Conservation (phyloP, 2,329 filamentous ascomycete genomes). For the Colletotrichum tanaceti region DNA sequence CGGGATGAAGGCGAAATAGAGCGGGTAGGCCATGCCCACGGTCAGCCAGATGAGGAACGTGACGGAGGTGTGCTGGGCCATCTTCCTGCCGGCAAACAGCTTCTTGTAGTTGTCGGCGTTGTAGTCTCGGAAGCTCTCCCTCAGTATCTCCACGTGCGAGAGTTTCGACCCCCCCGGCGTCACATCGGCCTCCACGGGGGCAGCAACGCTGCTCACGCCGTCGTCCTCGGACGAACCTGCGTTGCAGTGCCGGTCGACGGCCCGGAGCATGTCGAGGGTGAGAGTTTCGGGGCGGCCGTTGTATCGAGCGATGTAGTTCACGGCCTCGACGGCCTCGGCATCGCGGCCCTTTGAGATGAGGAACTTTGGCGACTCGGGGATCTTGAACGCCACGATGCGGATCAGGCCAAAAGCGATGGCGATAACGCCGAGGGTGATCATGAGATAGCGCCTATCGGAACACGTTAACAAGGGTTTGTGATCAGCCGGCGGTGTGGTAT, state of each 20-base stretch:
- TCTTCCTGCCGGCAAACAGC: slow-evolving; percentile 48
- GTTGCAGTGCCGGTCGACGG: slow-evolving; percentile 22
- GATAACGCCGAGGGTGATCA: slow-evolving; percentile 58
- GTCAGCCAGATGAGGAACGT: slow-evolving; percentile 58
- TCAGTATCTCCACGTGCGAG: slow-evolving; percentile 45
- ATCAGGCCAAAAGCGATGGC: slow-evolving; percentile 57
- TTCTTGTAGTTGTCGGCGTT: slow-evolving; percentile 46
- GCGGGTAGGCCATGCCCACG: slow-evolving; percentile 59
- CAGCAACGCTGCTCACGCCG: slow-evolving; percentile 7
- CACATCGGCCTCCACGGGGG: slow-evolving; percentile 21
- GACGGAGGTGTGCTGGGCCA: slow-evolving; percentile 50
- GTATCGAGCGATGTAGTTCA: slow-evolving; percentile 58
- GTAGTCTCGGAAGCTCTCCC: slow-evolving; percentile 39
- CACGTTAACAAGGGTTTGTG: background rate
- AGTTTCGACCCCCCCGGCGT: slow-evolving; percentile 31
- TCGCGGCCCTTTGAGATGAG: slow-evolving; percentile 58
- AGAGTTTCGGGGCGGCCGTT: slow-evolving; percentile 52
- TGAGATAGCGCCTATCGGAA: slow-evolving; percentile 53
- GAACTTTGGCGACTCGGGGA: slow-evolving; percentile 61
- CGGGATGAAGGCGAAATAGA: slow-evolving; percentile 60
- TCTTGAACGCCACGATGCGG: slow-evolving; percentile 60
- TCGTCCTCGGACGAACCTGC: slow-evolving; percentile 34
- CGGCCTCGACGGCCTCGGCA: slow-evolving; percentile 58
- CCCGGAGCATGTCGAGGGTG: slow-evolving; percentile 52
- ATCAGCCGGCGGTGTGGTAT: background rate